phyloP scores from a whole-genome alignment of 1,139 yeast species.

The Lodderomyces jiufengensis region DNA sequence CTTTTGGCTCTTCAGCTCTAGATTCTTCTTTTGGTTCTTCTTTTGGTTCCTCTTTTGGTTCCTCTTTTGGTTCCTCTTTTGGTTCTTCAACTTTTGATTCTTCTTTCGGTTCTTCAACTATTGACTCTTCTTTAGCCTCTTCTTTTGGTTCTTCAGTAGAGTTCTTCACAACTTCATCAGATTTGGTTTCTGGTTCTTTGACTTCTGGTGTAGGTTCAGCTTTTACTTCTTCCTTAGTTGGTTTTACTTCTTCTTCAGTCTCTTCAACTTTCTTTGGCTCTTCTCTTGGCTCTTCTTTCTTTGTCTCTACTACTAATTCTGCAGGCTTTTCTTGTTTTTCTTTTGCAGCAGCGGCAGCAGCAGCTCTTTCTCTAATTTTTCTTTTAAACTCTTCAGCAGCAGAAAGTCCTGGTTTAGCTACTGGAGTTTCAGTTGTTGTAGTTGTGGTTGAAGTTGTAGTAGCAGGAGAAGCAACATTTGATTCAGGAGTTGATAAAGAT shows the following conservation, averaged over 20 bases:
- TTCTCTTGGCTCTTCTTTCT: conserved; percentile 1
- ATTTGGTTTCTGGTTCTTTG: not conserved
- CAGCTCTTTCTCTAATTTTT: conserved; percentile 15
- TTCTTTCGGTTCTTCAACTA: conserved; percentile 2
- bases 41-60: conserved; percentile 8
- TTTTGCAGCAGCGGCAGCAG: conserved; percentile 15
- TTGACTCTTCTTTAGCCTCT: conserved; percentile 3
- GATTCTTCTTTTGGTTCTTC: conserved; percentile 1
- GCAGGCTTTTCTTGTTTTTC: conserved; percentile 8
- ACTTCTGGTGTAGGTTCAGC: conserved; percentile 9
- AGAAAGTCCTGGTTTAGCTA: conserved; percentile 11
- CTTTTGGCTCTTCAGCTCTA: conserved; percentile 8
- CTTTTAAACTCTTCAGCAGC: conserved; percentile 17
- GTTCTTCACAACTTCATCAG: conserved; percentile 1
- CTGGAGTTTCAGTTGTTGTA: not conserved
- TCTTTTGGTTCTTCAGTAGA: not conserved
- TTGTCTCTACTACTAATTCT: not conserved
- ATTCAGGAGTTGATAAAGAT: conserved; percentile 8
- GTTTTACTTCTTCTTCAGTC: conserved; percentile 5
- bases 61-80: conserved; percentile 5
- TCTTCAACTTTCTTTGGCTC: conserved; percentile 9
- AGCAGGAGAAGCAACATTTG: not conserved
- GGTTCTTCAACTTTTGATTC: not conserved
- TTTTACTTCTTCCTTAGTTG: conserved; percentile 6
- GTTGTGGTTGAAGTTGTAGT: not conserved